phyloP scores from a whole-genome alignment of 73 alveolate genomes.

The Tetrahymena elliotti region DNA sequence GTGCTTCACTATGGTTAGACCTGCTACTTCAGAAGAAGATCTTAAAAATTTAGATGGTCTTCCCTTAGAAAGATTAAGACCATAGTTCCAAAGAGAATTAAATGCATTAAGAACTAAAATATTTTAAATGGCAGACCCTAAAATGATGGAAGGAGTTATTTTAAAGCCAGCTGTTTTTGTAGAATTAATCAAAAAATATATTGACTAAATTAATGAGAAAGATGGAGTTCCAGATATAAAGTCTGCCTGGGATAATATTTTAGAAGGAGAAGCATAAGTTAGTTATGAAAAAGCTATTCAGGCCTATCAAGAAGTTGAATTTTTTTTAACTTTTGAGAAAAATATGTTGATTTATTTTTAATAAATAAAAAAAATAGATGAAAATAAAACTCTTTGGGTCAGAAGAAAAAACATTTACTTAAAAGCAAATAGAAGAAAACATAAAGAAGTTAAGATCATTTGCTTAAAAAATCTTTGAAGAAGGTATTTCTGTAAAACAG shows the following conservation, averaged over 20 bases:
- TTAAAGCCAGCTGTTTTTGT: slow-evolving; percentile 14
- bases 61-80: background rate
- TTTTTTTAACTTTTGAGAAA: too few relatives aligned
- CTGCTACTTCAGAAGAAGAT: background rate
- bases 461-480: background rate
- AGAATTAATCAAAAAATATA: slow-evolving; percentile 10
- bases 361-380: background rate
- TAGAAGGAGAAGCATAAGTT: slow-evolving; percentile 54
- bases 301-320: background rate
- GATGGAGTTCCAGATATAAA: slow-evolving; percentile 77
- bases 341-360: too few relatives aligned
- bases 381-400: background rate
- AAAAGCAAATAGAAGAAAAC: background rate
- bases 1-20: slow-evolving; percentile 1
- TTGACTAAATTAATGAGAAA: slow-evolving; percentile 62
- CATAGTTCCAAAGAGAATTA: background rate
- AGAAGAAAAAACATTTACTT: background rate
- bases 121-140: slow-evolving; percentile 63
- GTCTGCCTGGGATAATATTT: slow-evolving; percentile 59
- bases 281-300: slow-evolving; percentile 48
- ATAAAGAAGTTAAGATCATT: background rate
- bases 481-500: background rate
- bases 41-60: background rate
- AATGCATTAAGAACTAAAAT: background rate
- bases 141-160: slow-evolving; percentile 74